Evolutionary conservation across 768 basidiomycete species (phyloP), one percentile per base, ranked within the genome.

Genomic region (Phlebiopsis gigantea): DNA sequence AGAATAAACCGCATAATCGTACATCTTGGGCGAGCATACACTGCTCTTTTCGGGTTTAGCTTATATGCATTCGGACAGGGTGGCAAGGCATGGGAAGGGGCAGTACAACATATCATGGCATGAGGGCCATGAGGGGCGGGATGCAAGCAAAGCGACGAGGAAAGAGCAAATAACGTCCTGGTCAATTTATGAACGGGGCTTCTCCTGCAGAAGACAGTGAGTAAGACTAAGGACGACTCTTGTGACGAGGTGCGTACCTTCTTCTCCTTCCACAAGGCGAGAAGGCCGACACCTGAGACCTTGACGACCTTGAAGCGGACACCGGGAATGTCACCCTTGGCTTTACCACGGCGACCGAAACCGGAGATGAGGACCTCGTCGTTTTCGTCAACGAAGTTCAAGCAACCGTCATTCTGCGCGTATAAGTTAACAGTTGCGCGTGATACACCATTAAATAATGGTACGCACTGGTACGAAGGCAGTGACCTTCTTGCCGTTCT

Each of bases 401-500:
- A 76, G 80, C 93, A 96, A 80, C 93, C 93, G 69, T 97, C 93
- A 72, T 93, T 94, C 91, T 93, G 68, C 28, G 19, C 14, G 43
- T 45, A 52, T 53, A 39, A 22, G 39, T 39, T 15, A 48, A 41
- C 21, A 19, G 2, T 19, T 24, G 15, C 19, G 47, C 19, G 29
- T 39, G n/a, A 46, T 17, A 44, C 25, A 12, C 28, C 19, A 19
- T 30, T 30, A 25, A 30, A n/a, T 25, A 10, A 12, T 15, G 44
- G 45, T 9, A 83, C 91, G 64, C 67, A 92, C 92, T 61, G 96
- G 96, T 41, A 98, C 97, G 87, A 99, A 99, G 69, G 97, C 97
- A 62, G 96, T 98, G 72, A 99, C 96, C 75, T 98, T 98, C 88
- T 99, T 99, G 64, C 97, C 97, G 79, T 99, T 99, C 85, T 99